Base-by-base conservation (phyloP, 306 rosid genomes). In the Lathyrus aphaca region DNA sequence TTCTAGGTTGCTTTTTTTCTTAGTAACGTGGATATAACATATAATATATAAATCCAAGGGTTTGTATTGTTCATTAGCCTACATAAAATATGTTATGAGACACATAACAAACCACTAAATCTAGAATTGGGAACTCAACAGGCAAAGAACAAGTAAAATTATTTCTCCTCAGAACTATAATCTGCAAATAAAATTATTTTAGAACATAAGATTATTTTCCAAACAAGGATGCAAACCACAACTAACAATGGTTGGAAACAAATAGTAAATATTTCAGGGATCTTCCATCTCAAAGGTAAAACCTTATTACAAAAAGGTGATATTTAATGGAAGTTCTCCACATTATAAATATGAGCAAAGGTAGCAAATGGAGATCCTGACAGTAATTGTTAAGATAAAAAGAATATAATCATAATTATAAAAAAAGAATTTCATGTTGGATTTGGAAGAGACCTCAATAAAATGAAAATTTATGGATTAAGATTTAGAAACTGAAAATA, bases 311-410 rank as follows among this genome's bases (percentile, higher is more conserved):
- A 15, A 62, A 74, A 73, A 29, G 53, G 59, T 42, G 68, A 14
- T 77, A 39, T 10, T 69, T 69, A 32, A 35, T 72, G 79, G 30
- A 38, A 56, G 63, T 65, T 70, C 69, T 65, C 37, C 71, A 16
- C 66, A 58, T 30, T 19, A 30, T 35, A 64, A 76, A 57, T 35
- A 79, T 32, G 30, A 40, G 46, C 23, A 35, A 56, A 54, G 40
- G 55, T 44, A 51, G 29, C 51, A 48, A 60, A 69, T 6, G 46
- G 16, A 56, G 54, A 32, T 54, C 78, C 79, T 77, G 61, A 65
- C 40, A 49, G 70, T 64, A 74, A 67, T 35, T 62, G 62, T 18
- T 7, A 64, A 10, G 65, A 23, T 38, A 2, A 39, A 49, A 30
- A 13, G 21, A 7, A 59, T 16, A 19, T 13, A 18, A 38, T 38